Conservation (phyloP, 2,329 filamentous ascomycete species). For the Fusarium concolor region DNA sequence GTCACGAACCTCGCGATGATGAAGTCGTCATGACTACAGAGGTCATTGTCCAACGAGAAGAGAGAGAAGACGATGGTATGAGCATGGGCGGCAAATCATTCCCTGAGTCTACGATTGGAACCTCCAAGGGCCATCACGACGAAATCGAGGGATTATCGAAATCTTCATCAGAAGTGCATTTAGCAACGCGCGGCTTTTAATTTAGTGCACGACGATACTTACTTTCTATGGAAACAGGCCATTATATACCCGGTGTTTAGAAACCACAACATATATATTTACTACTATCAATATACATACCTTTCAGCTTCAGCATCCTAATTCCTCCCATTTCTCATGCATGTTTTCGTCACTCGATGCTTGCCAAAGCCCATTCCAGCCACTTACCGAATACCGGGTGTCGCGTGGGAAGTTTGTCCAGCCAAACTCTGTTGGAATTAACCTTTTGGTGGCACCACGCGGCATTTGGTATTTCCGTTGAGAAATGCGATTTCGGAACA, state of each 20-base stretch:
- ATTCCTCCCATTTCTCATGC: neutral
- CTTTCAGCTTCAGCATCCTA: rapidly evolving
- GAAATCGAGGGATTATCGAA: constrained; percentile 40
- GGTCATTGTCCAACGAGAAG: constrained; percentile 37
- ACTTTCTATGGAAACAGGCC: neutral
- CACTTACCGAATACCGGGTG: constrained; percentile 4
- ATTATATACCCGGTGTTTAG: constrained; percentile 31
- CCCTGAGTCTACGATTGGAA: constrained; percentile 25
- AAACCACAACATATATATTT: neutral
- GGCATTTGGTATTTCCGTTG: neutral
- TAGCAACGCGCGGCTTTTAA: constrained; percentile 41
- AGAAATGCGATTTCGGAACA: neutral
- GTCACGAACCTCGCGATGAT: constrained; percentile 11
- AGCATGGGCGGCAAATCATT: constrained; percentile 38
- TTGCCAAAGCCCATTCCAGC: neutral
- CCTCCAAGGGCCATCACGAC: constrained; percentile 13
- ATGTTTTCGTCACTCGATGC: neutral
- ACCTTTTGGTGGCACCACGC: neutral
- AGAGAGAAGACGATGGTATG: constrained; percentile 32
- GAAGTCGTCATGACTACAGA: constrained; percentile 46
- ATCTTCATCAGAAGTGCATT: constrained; percentile 44
- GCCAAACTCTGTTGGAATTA: neutral
- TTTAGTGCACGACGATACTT: neutral
- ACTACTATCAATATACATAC: rapidly evolving
- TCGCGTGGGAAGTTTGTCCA: neutral